These are phyloP conservation scores for Ogataea henricii DNA, from an alignment of 805 yeast species.

Conservation along the genomic window DNA sequence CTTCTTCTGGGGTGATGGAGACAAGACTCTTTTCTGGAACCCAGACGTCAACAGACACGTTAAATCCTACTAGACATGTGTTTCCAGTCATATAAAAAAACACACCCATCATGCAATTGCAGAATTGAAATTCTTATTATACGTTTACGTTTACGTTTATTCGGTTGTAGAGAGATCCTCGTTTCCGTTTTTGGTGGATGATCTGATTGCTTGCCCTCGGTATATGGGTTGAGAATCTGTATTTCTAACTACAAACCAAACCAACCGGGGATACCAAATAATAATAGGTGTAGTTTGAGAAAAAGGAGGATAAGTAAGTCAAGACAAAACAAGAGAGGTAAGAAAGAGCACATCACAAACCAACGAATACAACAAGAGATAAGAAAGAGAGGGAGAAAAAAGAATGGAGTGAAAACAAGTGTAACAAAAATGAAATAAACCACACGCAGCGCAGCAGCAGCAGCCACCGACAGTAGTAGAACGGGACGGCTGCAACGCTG, in stretches of 20 bases:
- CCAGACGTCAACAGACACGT: conserved; percentile 87
- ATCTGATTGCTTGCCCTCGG: no score
- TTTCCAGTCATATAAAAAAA: conserved; percentile 2
- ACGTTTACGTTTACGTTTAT: neutral
- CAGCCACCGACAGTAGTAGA: neutral
- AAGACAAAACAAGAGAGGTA: no score
- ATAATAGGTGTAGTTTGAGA: neutral
- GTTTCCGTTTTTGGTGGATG: no score
- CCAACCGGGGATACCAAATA: neutral
- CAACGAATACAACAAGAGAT: neutral
- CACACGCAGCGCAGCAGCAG: neutral
- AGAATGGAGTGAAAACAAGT: no score
- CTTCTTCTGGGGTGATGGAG: conserved; percentile 99
- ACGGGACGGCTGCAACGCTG: neutral
- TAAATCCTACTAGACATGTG: conserved; percentile 34
- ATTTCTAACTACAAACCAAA: no score
- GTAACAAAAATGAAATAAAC: neutral
- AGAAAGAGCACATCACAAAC: neutral
- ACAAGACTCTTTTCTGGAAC: conserved; percentile 97
- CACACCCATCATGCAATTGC: neutral
- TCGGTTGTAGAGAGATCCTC: no score
- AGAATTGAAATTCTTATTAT: neutral
- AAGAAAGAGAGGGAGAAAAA: neutral
- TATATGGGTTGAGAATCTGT: no score
- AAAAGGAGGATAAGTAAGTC: neutral